A percentile compares a stretch with the other conserved stretches of the same genome.
phyloP scores from a whole-genome alignment of 75 land plant genomes.

The Sequoiadendron giganteum region DNA sequence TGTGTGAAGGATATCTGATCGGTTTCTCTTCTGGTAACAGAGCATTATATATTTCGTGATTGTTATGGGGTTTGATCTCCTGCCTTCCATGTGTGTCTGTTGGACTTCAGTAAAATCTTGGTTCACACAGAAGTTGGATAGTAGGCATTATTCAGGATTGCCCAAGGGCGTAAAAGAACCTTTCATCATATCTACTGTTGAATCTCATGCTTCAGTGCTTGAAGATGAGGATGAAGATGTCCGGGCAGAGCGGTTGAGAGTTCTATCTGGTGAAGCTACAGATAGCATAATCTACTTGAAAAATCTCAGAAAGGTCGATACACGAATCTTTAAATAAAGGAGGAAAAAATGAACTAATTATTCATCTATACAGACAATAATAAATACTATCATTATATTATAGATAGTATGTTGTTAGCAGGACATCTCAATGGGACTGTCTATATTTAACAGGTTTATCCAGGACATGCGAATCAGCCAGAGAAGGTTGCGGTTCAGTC shows the following conservation, averaged over 20 bases:
- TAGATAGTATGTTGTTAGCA: neutral
- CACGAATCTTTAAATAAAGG: neutral
- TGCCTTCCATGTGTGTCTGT: slow-evolving; percentile 28
- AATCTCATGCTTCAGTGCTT: slow-evolving; percentile 7
- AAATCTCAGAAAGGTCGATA: slow-evolving; percentile 62
- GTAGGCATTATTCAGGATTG: neutral
- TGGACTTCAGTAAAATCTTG: slow-evolving; percentile 20
- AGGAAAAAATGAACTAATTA: neutral
- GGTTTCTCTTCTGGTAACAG: slow-evolving; percentile 27
- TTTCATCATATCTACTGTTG: slow-evolving; percentile 27
- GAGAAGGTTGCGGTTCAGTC: slow-evolving; percentile 79
- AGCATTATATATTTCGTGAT: slow-evolving; percentile 47
- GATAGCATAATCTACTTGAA: slow-evolving; percentile 53
- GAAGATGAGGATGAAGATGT: slow-evolving; percentile 73
- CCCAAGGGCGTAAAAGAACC: slow-evolving; percentile 33
- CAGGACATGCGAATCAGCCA: slow-evolving; percentile 45
- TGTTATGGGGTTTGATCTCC: slow-evolving; percentile 46
- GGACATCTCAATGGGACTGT: neutral
- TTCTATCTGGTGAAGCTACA: slow-evolving; percentile 43
- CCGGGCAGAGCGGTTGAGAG: slow-evolving; percentile 53
- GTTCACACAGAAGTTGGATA: slow-evolving; percentile 10
- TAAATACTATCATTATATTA: neutral
- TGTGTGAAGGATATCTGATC: neutral
- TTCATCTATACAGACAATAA: neutral
- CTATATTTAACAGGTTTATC: slow-evolving; percentile 48